Base-by-base conservation (phyloP, 371 early-diverging fungal species). In the Basidiobolus meristosporus region DNA sequence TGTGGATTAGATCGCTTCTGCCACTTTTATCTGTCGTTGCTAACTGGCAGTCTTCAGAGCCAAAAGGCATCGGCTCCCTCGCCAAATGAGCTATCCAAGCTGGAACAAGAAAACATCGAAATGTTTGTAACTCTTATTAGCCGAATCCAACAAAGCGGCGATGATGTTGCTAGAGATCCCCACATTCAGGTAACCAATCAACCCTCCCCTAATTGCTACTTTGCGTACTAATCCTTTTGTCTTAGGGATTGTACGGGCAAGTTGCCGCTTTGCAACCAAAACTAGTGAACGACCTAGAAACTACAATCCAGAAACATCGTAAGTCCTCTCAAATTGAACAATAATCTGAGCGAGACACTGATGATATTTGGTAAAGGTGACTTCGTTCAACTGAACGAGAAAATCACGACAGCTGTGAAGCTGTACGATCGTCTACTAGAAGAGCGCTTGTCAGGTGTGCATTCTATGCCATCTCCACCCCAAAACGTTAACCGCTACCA, bases 341-440 rank as follows among this genome's bases (percentile, higher is more conserved):
- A 45, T 14, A 43, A 6, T 15, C 20, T 41, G 40, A 41, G 17
- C 14, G 31, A 33, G 10, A 7, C 20, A 12, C 38, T 12, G 32
- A 10, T 15, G 38, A 31, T 38, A 16, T 40, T 31, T 15, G 42
- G 31, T 35, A 38, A 38, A 65, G 73, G 50, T 43, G 57, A 54
- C 2, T 70, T 71, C 36, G 63, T 73, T 31, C 70, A 70, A n/a
- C 43, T 79, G 38, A 77, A 82, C 41, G 73, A 75, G 21, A 80
- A 82, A 48, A 54, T 89, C 26, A 62, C 75, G 30, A 64, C 63
- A 11, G 82, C 84, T 16, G 66, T 82, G 15, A 77, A 67, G 47
- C 61, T 74, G 19, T 90, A 90, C 40, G 90, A 90, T 50, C 69
- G 63, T 36, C 47, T 90, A 35, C 53, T 87, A 30, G 77, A 82